phyloP scores from a whole-genome alignment of 1,284 basidiomycete genomes.

The Ceratobasidium sp. region DNA sequence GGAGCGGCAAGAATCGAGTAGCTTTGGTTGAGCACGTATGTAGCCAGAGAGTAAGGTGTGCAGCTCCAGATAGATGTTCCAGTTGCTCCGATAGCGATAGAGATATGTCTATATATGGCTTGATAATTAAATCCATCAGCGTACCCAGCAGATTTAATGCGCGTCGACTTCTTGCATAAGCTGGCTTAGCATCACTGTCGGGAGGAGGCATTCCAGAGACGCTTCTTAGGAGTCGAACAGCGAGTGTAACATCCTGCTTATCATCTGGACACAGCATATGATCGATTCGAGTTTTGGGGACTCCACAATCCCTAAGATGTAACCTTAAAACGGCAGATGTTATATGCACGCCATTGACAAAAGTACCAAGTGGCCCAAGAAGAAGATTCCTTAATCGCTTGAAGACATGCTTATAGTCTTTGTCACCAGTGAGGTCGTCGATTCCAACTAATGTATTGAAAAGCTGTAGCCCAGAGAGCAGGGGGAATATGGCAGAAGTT shows the following conservation, averaged over 20 bases:
- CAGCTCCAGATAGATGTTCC: constrained; percentile 4
- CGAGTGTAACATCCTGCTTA: constrained; percentile 50
- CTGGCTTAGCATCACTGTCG: constrained; percentile 36
- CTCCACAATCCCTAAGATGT: constrained; percentile 44
- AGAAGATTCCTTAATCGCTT: constrained; percentile 50
- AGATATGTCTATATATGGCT: background rate
- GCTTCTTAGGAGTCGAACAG: constrained; percentile 46
- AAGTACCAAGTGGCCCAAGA: constrained; percentile 46
- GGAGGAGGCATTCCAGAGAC: constrained; percentile 47
- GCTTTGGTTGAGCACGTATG: background rate
- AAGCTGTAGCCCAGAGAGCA: constrained; percentile 46
- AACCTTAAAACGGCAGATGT: constrained; percentile 45
- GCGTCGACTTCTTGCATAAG: constrained; percentile 34
- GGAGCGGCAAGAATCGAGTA: constrained; percentile 14
- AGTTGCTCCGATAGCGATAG: constrained; percentile 23
- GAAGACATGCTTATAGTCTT: constrained; percentile 52
- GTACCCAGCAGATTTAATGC: background rate
- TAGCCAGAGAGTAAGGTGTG: constrained; percentile 15
- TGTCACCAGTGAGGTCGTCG: constrained; percentile 51
- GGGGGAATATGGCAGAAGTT: constrained; percentile 43
- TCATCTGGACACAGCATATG: constrained; percentile 49
- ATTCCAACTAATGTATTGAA: constrained; percentile 50
- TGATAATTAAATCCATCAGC: background rate
- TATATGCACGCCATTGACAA: constrained; percentile 45
- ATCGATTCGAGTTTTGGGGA: constrained; percentile 41